Percentiles rank a stretch among this genome's conserved stretches.
phyloP scores from a whole-genome alignment of 148 eudicot species.

The Chenopodium album region DNA sequence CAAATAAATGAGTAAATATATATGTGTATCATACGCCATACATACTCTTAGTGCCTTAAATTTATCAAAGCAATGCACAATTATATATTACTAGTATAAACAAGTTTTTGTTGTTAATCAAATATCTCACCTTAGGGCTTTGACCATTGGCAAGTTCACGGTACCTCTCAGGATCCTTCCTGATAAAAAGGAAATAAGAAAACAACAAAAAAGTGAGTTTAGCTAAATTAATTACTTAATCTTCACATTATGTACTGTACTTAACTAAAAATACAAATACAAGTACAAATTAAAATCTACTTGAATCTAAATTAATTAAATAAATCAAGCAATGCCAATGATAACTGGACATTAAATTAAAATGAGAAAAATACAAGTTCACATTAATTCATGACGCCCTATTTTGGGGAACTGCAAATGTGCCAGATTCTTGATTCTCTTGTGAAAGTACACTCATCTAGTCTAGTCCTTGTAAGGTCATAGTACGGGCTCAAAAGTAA shows the following conservation, averaged over 20 bases:
- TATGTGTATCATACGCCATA: no score
- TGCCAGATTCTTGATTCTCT: constrained; percentile 5
- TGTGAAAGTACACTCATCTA: not conserved
- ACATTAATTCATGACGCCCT: not conserved
- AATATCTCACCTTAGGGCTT: constrained; percentile 65
- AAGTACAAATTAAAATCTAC: no score
- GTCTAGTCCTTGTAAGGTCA: not conserved
- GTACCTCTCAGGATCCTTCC: constrained; percentile 60
- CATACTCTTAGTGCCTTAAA: no score
- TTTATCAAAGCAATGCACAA: no score
- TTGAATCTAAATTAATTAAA: no score
- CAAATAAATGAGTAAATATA: no score
- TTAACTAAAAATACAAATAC: no score
- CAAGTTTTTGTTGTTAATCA: no score
- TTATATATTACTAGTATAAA: no score
- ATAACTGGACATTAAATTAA: not conserved
- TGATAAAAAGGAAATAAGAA: constrained; percentile 26
- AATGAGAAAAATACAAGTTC: not conserved
- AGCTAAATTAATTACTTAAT: not conserved
- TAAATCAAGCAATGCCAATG: no score
- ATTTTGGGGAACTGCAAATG: constrained; percentile 3
- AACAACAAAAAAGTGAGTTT: not conserved
- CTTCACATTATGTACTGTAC: no score
- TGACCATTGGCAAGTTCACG: constrained; percentile 74
- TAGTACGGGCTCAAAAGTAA: not conserved